Evolutionary conservation across 2,329 filamentous ascomycete species (phyloP), one percentile per base, ranked within the genome.

Genomic region (Pseudocercospora pini-densiflorae): DNA sequence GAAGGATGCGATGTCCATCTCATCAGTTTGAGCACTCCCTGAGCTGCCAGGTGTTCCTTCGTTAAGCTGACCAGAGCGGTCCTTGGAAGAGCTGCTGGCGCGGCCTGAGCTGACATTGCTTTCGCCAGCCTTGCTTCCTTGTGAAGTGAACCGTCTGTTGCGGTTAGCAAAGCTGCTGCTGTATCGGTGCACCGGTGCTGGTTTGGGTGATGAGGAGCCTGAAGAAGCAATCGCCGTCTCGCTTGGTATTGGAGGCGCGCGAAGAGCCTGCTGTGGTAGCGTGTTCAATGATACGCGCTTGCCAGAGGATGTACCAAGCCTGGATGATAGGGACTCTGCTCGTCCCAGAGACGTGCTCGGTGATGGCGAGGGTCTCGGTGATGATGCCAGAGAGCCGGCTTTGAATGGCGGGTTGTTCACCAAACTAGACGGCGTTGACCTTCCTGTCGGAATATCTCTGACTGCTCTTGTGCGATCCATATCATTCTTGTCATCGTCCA

Each of bases 331-430:
- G 24, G 64, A 66, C 19, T 71, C 69, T 10, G 66, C 64, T 49
- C 69, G 31, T 14, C 62, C 69, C 12, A 64, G 53, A 16, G 81
- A 82, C 24, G 80, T 84, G 67, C 85, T 81, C 31, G 86, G 86
- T 7, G 86, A 88, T 6, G 81, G 80, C n/a, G 83, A 82, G 47
- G 72, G 70, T 43, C 70, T 70, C 49, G 74, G 70, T 19, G 72
- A 73, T 1, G 72, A 85, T 83, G 94, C 4, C n/a, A 98, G 83
- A 1, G 94, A 96, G 10, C 94, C 94, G 14, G 94, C 92, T 79
- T 99, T 99, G 83, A 99, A 99, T 0, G 94, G 94, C 73, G 96
- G 92, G 74, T 97, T 97, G 0, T 92, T 96, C 23, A 97, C 0
- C 93, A 97, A 6, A 92, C 90, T 61, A 93, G 88, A 72, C 16